phyloP scores from a whole-genome alignment of 2,329 filamentous ascomycete genomes.

The Rachicladosporium sp. region DNA sequence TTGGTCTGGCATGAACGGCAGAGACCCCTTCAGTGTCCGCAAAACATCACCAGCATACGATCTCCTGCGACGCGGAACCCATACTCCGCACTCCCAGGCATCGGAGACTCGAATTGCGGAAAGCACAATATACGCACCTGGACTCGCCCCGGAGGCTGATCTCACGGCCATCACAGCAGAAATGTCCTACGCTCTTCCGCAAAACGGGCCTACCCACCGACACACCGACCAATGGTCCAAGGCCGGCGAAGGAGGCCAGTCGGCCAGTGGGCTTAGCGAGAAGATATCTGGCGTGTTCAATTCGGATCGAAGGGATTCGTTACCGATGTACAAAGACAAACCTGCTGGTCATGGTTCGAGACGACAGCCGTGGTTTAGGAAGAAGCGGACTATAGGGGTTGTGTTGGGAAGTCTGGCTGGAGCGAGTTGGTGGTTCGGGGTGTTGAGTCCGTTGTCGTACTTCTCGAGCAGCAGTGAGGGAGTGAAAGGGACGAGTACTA shows the following conservation, averaged over 20 bases:
- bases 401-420: conserved; percentile 43
- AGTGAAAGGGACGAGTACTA: conserved; percentile 1
- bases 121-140: conserved; percentile 1
- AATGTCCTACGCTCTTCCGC: conserved; percentile 32
- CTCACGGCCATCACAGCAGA: conserved; percentile 6
- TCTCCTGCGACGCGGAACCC: conserved; percentile 11
- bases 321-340: conserved; percentile 99
- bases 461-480: conserved; percentile 5
- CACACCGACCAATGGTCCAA: conserved; percentile 20
- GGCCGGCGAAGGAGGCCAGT: conserved; percentile 16
- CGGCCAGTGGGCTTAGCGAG: conserved; percentile 40
- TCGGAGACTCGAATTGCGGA: conserved; percentile 6
- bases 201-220: conserved; percentile 31
- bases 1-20: conserved; percentile 25
- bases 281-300: conserved; percentile 55
- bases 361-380: conserved; percentile 47
- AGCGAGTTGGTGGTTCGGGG: conserved; percentile 57
- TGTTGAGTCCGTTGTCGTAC: conserved; percentile 34
- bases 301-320: conserved; percentile 38
- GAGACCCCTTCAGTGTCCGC: conserved; percentile 35
- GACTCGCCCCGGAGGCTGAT: not conserved
- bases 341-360: conserved; percentile 60
- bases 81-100: conserved; percentile 1
- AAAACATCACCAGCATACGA: conserved; percentile 12
- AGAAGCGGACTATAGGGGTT: conserved; percentile 48